Base-by-base conservation (phyloP, 345 rosid species). In the Limnanthes douglasii region DNA sequence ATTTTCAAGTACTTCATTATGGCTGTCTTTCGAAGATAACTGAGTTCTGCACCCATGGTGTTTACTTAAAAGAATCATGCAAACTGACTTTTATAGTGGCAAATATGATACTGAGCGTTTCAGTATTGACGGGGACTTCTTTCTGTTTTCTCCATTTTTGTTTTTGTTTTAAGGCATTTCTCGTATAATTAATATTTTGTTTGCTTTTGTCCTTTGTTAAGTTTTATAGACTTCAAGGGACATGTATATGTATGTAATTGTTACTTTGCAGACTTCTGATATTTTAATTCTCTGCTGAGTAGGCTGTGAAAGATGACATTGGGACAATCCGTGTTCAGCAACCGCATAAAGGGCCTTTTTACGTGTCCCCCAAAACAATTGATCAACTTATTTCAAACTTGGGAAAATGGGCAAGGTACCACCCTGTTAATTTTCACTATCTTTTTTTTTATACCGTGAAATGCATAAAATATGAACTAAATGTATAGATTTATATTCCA, bases 331-430 rank as follows among this genome's bases (percentile, higher is more conserved):
- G 76, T 50, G 59, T 85, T 49, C 96, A 76, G 61, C 60, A 75
- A 39, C 93, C 93, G 7, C 70, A 69, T 39, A 64, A 61, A 50
- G 85, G 90, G 53, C 97, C 95, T 32, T 86, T 78, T 53, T 82
- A 78, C 57, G 71, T 75, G 15, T 59, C 90, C 34, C 76, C 75
- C 4, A 65, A 63, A 41, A 47, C 71, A 39, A 62, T 85, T 34
- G 95, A 84, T 56, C 82, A 90, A 49, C 86, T 82, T 43, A 56
- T 78, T 60, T 64, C 70, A 21, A 65, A 73, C 35, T 64, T 71
- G 44, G 94, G 93, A 36, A 64, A 78, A 56, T 75, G 83, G 83
- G 80, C 93, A 46, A 82, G 93, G 97, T 86, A 21, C 13, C 28
- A n/a, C 31, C 36, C 34, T 17, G 28, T 8, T 20, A 5, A 41